These are phyloP conservation scores for Amylocystis lapponica DNA, from an alignment of 768 basidiomycete species.

Conservation along the genomic window DNA sequence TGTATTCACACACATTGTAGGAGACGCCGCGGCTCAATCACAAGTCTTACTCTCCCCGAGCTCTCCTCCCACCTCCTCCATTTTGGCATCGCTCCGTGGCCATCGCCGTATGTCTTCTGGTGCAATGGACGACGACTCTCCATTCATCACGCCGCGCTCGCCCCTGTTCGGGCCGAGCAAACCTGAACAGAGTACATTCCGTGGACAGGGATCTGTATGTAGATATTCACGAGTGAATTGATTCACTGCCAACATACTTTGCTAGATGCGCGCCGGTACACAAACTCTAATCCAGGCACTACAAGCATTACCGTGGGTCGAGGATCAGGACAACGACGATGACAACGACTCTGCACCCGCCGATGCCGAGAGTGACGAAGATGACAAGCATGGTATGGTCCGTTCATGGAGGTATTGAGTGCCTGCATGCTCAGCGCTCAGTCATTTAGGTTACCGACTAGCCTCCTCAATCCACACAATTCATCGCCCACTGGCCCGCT, in stretches of 20 bases:
- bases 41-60: constrained; percentile 12
- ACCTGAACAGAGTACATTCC: constrained; percentile 46
- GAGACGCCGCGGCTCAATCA: constrained; percentile 15
- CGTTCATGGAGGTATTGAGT: background rate
- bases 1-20: constrained; percentile 3
- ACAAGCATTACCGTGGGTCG: constrained; percentile 78
- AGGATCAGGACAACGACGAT: constrained; percentile 64
- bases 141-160: constrained; percentile 72
- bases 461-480: constrained; percentile 89
- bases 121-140: constrained; percentile 41
- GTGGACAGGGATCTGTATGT: constrained; percentile 68
- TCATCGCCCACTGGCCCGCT: constrained; percentile 72
- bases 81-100: constrained; percentile 1
- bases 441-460: constrained; percentile 37
- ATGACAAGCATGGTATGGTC: constrained; percentile 34
- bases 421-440: background rate
- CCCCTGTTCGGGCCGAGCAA: constrained; percentile 43
- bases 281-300: constrained; percentile 87
- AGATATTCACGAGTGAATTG: background rate
- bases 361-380: constrained; percentile 66
- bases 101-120: constrained; percentile 7
- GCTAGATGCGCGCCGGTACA: constrained; percentile 80
- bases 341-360: constrained; percentile 39
- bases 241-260: constrained; percentile 5
- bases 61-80: too few species aligned